A percentile compares a stretch with the other conserved stretches of the same genome.
These are phyloP conservation scores for Triadica sebifera DNA, from an alignment of 345 rosid species.

Conservation along the genomic window DNA sequence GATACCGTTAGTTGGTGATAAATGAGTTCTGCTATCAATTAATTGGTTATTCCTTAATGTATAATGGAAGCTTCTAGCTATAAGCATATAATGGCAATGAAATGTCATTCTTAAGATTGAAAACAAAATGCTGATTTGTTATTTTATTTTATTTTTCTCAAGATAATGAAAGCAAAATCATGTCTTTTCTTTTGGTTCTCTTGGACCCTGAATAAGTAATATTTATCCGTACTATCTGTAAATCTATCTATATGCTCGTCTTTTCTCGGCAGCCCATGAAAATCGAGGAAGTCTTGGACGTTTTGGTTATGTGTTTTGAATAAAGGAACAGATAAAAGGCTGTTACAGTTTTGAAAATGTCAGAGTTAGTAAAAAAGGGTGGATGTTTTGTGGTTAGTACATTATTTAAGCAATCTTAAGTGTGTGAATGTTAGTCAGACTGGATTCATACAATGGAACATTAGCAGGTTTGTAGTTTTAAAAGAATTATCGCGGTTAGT, in stretches of 20 bases:
- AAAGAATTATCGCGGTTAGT: too few relatives aligned
- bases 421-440: not conserved
- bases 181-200: not conserved
- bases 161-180: not conserved
- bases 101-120: too few relatives aligned
- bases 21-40: not conserved
- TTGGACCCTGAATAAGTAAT: not conserved
- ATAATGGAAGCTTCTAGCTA: too few relatives aligned
- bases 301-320: not conserved
- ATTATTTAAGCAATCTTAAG: not conserved
- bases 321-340: not conserved
- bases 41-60: not conserved
- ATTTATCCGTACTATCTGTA: not conserved
- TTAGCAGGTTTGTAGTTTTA: too few relatives aligned
- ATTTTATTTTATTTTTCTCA: not conserved
- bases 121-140: too few relatives aligned
- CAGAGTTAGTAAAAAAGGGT: not conserved
- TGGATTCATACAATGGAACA: too few relatives aligned
- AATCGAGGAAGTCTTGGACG: not conserved
- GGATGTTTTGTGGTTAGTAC: not conserved
- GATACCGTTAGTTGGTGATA: not conserved
- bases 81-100: too few relatives aligned
- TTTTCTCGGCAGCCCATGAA: constrained; percentile 5
- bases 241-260: not conserved
- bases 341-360: not conserved